phyloP scores from a whole-genome alignment of 108 stramenopile species.

The Phaeodactylum tricornutum region DNA sequence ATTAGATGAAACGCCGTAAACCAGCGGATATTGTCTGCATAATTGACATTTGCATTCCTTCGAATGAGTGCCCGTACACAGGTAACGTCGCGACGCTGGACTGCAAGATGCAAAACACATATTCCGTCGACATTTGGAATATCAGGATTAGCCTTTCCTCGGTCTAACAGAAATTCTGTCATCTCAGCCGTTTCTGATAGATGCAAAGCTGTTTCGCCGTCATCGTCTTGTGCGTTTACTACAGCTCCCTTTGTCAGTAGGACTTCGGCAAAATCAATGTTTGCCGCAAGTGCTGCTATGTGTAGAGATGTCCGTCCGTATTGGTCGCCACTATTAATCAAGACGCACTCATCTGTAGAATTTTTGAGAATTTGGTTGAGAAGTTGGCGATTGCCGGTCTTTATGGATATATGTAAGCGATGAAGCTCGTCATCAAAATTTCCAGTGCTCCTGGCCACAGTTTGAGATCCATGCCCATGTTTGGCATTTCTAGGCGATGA shows the following conservation, averaged over 20 bases:
- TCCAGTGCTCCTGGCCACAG: too few relatives aligned
- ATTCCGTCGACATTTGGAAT: conserved; percentile 79
- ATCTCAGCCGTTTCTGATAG: conserved; percentile 32
- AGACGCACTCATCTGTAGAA: conserved; percentile 13
- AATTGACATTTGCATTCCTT: conserved; percentile 51
- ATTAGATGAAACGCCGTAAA: conserved; percentile 70
- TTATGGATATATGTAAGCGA: conserved; percentile 6
- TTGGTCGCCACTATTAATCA: conserved; percentile 28
- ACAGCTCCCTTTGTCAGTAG: conserved; percentile 48
- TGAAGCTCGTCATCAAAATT: conserved; percentile 1
- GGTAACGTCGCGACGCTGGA: conserved; percentile 52
- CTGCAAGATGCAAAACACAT: conserved; percentile 69
- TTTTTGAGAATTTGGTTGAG: conserved; percentile 2
- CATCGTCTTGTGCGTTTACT: conserved; percentile 59
- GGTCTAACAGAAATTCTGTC: conserved; percentile 39
- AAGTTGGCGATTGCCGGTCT: conserved; percentile 1
- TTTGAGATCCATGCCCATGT: background rate
- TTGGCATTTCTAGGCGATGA: background rate
- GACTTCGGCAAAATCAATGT: conserved; percentile 27
- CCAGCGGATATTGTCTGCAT: conserved; percentile 70
- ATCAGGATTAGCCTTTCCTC: conserved; percentile 64
- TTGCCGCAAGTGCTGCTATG: conserved; percentile 38
- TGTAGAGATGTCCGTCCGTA: conserved; percentile 67
- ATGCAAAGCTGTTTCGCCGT: conserved; percentile 77
- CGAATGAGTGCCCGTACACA: conserved; percentile 47